Base-by-base conservation (phyloP, 805 yeast species). In the Candida taoyuanica region DNA sequence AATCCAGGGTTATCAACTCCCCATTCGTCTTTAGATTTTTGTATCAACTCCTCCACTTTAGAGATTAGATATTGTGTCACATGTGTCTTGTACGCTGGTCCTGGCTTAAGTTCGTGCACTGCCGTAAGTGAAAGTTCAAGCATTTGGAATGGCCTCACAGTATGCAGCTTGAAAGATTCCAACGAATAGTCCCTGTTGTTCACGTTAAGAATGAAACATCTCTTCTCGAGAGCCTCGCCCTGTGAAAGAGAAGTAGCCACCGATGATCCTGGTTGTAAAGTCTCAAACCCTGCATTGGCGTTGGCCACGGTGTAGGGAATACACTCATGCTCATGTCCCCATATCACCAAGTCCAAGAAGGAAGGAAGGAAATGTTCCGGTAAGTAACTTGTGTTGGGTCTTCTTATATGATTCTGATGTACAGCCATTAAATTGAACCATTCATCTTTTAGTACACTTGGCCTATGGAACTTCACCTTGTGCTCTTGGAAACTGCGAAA, bases 251-350 rank as follows among this genome's bases (percentile, higher is more conserved):
- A 81, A 0, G 98, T 93, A 0, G 95, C 97, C 14, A 93, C 84
- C 0, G 96, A 84, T 1, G 96, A 85, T 1, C 98, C 98, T 0
- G 96, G 93, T 56, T 88, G 96, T 27, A 93, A 67, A 0, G 88
- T 87, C 39, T 77, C 77, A 54, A 91, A 87, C 1, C 81, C 82
- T 42, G 71, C 74, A 5, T 52, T 43, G 2, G 64, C 53, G 50
- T 82, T 81, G 31, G 66, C 66, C 1, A 68, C 71, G 0, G 95
- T 77, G 41, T 74, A 76, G 1, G 91, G 85, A 5, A 81, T 70
- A 54, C 97, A 87, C 56, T 93, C 97, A 60, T 93, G 98, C 58
- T 93, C 98, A 60, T 93, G 98, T 14, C 98, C 98, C 98, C 98
- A 93, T 2, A 89, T 64, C 0, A 93, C 80, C 40, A 91, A 67